phyloP scores from a whole-genome alignment of 768 basidiomycete genomes.

The Pisolithus orientalis region DNA sequence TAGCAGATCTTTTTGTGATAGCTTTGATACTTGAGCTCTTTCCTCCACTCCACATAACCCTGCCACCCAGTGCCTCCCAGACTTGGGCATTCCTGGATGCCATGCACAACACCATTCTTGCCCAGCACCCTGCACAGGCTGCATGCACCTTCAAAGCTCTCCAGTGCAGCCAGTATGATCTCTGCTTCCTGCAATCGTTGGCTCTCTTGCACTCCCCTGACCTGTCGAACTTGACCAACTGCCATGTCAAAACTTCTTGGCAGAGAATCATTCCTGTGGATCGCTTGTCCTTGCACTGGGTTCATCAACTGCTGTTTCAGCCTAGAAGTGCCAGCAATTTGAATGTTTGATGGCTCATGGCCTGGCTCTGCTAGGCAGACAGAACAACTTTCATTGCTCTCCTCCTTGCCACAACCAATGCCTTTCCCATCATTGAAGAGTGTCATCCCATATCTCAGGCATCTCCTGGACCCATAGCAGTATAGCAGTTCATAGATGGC shows the following conservation, averaged over 20 bases:
- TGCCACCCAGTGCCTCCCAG: not conserved
- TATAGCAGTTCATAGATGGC: not conserved
- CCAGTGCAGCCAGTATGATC: no score
- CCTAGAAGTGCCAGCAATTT: not conserved
- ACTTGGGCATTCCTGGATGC: not conserved
- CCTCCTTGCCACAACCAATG: not conserved
- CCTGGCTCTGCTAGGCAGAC: not conserved
- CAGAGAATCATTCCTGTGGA: no score
- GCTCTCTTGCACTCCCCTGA: no score
- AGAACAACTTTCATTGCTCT: not conserved
- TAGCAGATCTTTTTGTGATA: slow-evolving; percentile 8
- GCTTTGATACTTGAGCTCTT: not conserved
- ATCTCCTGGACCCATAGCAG: not conserved
- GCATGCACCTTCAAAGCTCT: no score
- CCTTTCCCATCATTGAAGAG: slow-evolving; percentile 1
- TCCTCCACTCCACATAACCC: not conserved
- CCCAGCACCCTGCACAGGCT: not conserved
- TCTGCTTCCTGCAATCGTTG: no score
- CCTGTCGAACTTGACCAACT: no score
- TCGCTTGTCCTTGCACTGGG: no score
- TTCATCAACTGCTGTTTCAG: not conserved
- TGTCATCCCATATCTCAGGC: not conserved
- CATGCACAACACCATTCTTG: not conserved
- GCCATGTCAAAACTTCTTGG: no score
- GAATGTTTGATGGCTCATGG: not conserved